Conservation (phyloP, 2,329 filamentous ascomycete genomes). For the Fusarium sp. region DNA sequence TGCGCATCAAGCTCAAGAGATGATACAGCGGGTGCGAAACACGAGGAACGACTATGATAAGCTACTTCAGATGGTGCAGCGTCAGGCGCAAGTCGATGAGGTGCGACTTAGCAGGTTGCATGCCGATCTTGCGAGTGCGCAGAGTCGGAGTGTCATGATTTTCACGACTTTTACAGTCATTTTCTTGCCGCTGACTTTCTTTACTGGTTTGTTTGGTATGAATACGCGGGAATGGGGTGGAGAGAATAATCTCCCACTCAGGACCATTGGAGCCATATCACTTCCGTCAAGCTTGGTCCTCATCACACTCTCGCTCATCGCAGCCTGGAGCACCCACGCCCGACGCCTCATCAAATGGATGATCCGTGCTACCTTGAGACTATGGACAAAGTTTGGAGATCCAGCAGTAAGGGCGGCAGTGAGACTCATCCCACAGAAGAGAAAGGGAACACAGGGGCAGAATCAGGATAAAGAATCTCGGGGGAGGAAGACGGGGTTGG, state of each 20-base stretch:
- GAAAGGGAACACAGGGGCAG: conserved; percentile 15
- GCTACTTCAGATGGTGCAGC: conserved; percentile 74
- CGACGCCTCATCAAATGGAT: conserved; percentile 49
- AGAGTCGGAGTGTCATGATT: conserved; percentile 74
- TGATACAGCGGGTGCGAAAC: conserved; percentile 67
- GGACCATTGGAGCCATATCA: conserved; percentile 61
- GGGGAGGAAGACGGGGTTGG: conserved; percentile 27
- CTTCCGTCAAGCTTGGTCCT: conserved; percentile 62
- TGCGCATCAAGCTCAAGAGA: conserved; percentile 64
- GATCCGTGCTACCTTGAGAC: conserved; percentile 18
- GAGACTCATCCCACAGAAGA: conserved; percentile 31
- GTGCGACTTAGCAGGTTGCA: conserved; percentile 72
- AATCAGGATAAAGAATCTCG: conserved; percentile 37
- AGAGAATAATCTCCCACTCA: conserved; percentile 57
- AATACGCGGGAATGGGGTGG: conserved; percentile 72
- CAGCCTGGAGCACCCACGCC: conserved; percentile 66
- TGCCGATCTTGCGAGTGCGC: conserved; percentile 71
- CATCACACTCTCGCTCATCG: conserved; percentile 63
- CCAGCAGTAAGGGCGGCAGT: conserved; percentile 33
- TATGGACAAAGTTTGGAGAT: conserved; percentile 38
- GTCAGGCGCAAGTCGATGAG: conserved; percentile 75
- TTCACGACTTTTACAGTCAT: conserved; percentile 74
- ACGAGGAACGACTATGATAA: conserved; percentile 74
- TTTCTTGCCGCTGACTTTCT: conserved; percentile 73
- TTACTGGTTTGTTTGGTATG: conserved; percentile 74